phyloP scores from a whole-genome alignment of 2,329 filamentous ascomycete species.

The Stagonosporopsis tanaceti region DNA sequence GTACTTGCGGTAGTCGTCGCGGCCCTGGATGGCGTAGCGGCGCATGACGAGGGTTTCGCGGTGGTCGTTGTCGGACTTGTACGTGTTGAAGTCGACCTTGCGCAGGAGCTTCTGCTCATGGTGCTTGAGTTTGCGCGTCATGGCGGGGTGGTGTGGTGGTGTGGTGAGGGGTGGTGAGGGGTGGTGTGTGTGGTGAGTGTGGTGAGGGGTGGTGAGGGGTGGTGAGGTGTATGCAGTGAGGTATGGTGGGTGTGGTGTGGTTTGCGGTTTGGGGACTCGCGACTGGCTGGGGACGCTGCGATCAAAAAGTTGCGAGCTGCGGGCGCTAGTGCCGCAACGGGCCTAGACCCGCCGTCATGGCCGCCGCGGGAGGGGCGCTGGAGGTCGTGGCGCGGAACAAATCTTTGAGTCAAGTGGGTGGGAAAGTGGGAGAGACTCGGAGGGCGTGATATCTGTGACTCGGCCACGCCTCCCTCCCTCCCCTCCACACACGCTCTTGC shows the following conservation, averaged over 20 bases:
- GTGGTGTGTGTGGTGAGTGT: neutral
- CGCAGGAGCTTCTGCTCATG: conserved; percentile 90
- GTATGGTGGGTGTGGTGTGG: neutral
- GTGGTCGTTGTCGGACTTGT: conserved; percentile 87
- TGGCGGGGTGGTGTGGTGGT: conserved; percentile 50
- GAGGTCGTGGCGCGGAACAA: conserved; percentile 12
- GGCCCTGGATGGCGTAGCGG: conserved; percentile 88
- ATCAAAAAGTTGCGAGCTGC: conserved; percentile 26
- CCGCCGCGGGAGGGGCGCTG: conserved; percentile 18
- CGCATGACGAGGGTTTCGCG: conserved; percentile 81
- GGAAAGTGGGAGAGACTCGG: too few relatives aligned
- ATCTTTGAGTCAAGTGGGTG: conserved; percentile 24
- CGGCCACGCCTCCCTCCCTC: neutral
- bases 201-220: neutral
- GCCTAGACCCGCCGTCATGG: conserved; percentile 19
- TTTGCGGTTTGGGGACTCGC: neutral
- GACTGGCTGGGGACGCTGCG: conserved; percentile 1
- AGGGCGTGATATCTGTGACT: neutral
- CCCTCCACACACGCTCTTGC: neutral
- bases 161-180: neutral
- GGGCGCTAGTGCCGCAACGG: conserved; percentile 18
- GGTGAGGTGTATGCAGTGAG: too few relatives aligned
- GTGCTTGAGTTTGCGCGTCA: conserved; percentile 96
- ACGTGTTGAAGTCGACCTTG: conserved; percentile 93
- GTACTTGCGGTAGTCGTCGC: conserved; percentile 74